Conservation (phyloP, 768 basidiomycete species). For the Podaxis sp. region DNA sequence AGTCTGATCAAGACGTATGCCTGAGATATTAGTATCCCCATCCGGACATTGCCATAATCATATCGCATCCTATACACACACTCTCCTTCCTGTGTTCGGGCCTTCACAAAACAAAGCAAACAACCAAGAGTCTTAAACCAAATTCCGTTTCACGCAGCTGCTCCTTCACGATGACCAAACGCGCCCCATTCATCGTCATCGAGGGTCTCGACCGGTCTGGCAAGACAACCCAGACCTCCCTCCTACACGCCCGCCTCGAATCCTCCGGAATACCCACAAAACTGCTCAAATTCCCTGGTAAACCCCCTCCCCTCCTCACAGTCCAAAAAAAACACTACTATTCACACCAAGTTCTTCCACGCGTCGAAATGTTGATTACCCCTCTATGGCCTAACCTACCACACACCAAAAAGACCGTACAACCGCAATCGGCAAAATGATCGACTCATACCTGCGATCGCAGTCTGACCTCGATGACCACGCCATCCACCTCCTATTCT, state of each 20-base stretch:
- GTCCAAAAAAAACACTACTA: not conserved
- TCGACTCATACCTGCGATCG: constrained; percentile 86
- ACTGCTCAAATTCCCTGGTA: constrained; percentile 90
- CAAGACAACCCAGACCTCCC: constrained; percentile 83
- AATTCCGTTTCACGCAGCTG: not conserved
- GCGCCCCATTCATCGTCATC: constrained; percentile 87
- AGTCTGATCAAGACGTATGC: too few species aligned
- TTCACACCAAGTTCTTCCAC: not conserved
- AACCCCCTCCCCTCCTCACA: constrained; percentile 16
- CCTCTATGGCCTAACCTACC: not conserved
- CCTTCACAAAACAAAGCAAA: not conserved
- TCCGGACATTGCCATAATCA: too few species aligned
- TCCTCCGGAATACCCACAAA: constrained; percentile 43
- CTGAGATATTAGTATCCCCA: too few species aligned
- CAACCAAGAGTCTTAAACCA: not conserved
- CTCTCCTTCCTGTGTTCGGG: not conserved
- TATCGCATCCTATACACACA: too few species aligned
- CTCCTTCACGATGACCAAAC: constrained; percentile 18
- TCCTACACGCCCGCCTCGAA: constrained; percentile 56
- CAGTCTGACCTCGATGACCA: constrained; percentile 87
- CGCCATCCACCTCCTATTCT: constrained; percentile 91
- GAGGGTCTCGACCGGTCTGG: constrained; percentile 97
- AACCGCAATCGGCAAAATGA: constrained; percentile 88
- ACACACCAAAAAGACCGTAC: constrained; percentile 65
- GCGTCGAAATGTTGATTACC: not conserved